phyloP scores from a whole-genome alignment of 1,284 basidiomycete genomes.

The Nidula niveotomentosa region DNA sequence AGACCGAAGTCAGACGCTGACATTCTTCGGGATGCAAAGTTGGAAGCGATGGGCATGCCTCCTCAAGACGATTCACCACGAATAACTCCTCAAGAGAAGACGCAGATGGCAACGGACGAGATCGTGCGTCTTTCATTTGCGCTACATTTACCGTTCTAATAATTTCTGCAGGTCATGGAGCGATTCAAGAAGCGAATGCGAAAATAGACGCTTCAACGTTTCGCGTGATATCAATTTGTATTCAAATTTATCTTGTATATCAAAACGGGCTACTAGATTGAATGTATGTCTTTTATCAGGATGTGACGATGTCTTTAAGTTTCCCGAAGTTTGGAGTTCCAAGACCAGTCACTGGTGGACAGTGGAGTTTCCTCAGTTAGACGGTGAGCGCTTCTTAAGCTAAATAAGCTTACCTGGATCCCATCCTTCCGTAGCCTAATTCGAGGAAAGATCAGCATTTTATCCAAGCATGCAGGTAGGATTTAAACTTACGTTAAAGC shows the following conservation, averaged over 20 bases:
- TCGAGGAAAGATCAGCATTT: background rate
- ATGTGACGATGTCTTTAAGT: constrained; percentile 13
- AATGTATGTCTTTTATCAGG: background rate
- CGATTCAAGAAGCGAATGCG: constrained; percentile 87
- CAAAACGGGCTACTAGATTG: too few relatives aligned
- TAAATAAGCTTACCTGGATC: constrained; percentile 31
- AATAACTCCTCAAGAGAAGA: constrained; percentile 50
- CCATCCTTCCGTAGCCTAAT: constrained; percentile 38
- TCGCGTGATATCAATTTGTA: too few relatives aligned
- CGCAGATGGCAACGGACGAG: constrained; percentile 90
- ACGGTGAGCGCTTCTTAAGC: background rate
- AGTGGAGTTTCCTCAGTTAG: background rate
- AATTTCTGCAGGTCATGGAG: constrained; percentile 68
- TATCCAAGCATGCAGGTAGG: background rate
- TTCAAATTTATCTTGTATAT: too few relatives aligned
- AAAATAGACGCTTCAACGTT: constrained; percentile 36
- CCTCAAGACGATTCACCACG: constrained; percentile 55
- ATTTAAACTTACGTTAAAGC: constrained; percentile 41
- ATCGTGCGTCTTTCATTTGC: constrained; percentile 45
- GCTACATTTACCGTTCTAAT: constrained; percentile 5
- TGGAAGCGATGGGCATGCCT: constrained; percentile 78
- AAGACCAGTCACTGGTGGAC: constrained; percentile 41
- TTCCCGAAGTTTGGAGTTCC: constrained; percentile 47
- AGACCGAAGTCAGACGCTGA: constrained; percentile 83
- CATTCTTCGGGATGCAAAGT: constrained; percentile 81